Conservation (phyloP, 106 monocot species). For the Narthecium ossifragum region DNA sequence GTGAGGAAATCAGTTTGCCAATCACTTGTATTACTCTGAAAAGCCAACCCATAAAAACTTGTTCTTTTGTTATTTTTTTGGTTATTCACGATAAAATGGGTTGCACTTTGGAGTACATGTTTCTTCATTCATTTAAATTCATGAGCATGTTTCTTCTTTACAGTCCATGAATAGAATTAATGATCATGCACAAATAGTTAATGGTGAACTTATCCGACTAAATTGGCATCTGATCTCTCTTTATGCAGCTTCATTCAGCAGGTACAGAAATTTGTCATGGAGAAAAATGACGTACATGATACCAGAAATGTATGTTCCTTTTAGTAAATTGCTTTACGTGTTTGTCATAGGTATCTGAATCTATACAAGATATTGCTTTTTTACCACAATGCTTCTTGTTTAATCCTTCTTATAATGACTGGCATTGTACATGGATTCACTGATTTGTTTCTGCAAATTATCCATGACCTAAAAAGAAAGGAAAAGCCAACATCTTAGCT, state of each 20-base stretch:
- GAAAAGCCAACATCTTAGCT: no score
- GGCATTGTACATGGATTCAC: no score
- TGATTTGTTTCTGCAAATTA: no score
- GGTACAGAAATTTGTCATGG: conserved; percentile 58
- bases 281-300: conserved; percentile 44
- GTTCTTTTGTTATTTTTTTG: background rate
- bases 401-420: no score
- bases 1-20: no score
- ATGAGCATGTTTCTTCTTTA: background rate
- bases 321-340: background rate
- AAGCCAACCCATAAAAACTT: no score
- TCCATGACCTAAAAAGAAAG: background rate
- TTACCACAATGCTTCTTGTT: background rate
- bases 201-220: background rate
- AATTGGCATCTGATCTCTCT: background rate
- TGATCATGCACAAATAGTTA: background rate
- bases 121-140: no score
- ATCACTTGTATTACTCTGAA: no score
- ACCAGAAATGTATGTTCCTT: conserved; percentile 55
- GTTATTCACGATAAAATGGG: no score
- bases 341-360: no score
- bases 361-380: background rate
- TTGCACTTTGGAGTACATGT: no score
- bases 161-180: background rate
- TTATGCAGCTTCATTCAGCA: conserved; percentile 83